Percentiles rank a stretch among this genome's conserved stretches.
Conservation (phyloP, 1,139 yeast species). For the Yamadazyma dendronema region DNA sequence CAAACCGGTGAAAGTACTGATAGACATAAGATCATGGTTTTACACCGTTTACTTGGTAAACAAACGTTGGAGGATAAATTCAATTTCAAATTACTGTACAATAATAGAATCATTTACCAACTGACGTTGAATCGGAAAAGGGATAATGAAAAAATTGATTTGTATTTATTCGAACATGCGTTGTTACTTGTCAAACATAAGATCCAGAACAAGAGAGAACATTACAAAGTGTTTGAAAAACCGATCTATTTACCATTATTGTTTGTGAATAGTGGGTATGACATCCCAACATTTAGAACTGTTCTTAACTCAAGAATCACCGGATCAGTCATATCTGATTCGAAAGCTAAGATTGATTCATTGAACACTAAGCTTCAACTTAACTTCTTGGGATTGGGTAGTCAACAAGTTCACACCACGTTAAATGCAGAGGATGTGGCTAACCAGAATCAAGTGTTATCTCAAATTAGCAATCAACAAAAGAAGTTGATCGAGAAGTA, state of each 20-base stretch:
- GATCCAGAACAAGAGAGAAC: conserved; percentile 85
- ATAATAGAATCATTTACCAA: conserved; percentile 76
- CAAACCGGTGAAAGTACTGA: conserved; percentile 96
- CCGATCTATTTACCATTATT: conserved; percentile 89
- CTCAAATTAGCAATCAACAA: conserved; percentile 78
- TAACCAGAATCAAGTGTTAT: conserved; percentile 78
- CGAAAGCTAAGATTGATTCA: conserved; percentile 29
- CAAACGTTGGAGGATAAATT: conserved; percentile 64
- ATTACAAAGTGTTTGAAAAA: conserved; percentile 84
- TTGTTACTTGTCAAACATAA: conserved; percentile 83
- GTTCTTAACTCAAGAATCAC: conserved; percentile 35
- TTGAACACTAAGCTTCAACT: conserved; percentile 46
- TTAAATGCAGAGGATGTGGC: conserved; percentile 50
- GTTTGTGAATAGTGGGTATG: conserved; percentile 74
- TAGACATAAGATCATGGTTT: conserved; percentile 82
- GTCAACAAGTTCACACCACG: conserved; percentile 43
- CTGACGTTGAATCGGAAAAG: conserved; percentile 67
- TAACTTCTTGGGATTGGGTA: conserved; percentile 45
- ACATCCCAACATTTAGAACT: conserved; percentile 62
- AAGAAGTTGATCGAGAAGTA: conserved; percentile 65
- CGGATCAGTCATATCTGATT: conserved; percentile 42
- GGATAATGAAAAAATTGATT: conserved; percentile 77
- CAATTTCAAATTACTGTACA: conserved; percentile 73
- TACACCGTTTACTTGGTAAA: conserved; percentile 79
- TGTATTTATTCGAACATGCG: conserved; percentile 87